A percentile compares a stretch with the other conserved stretches of the same genome.
Evolutionary conservation across 202 grass and related monocot species (phyloP).

Genomic region (Setaria italica): DNA sequence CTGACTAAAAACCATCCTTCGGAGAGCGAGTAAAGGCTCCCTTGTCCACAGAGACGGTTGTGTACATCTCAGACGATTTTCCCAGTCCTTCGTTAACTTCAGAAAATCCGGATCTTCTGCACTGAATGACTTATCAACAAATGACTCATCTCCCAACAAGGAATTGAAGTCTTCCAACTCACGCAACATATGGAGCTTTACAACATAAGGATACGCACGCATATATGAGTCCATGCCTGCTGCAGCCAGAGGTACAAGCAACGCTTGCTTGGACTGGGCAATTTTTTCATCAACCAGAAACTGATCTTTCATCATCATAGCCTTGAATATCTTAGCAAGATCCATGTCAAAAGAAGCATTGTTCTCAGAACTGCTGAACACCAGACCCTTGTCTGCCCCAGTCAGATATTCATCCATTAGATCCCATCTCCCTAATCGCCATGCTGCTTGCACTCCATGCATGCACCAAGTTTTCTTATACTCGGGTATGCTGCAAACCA

Average conservation of each 20-base stretch:
- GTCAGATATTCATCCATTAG: conserved; percentile 95
- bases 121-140: conserved; percentile 76
- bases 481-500: conserved; percentile 76
- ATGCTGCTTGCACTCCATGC: conserved; percentile 96
- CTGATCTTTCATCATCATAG: conserved; percentile 93
- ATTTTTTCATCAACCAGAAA: conserved; percentile 84
- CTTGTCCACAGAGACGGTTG: conserved; percentile 91
- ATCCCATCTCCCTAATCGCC: conserved; percentile 97
- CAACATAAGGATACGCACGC: conserved; percentile 97
- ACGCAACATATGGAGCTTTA: conserved; percentile 94
- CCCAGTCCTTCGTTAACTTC: conserved; percentile 86
- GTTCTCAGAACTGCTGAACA: conserved; percentile 65
- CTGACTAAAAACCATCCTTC: conserved; percentile 78
- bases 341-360: conserved; percentile 95
- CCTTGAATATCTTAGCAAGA: conserved; percentile 97
- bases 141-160: conserved; percentile 79
- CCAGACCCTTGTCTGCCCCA: conserved; percentile 62
- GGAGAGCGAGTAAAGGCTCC: conserved; percentile 95
- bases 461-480: conserved; percentile 95
- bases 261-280: conserved; percentile 79
- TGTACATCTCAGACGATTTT: conserved; percentile 91
- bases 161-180: conserved; percentile 89
- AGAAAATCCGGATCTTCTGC: conserved; percentile 71
- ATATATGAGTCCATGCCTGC: conserved; percentile 99
- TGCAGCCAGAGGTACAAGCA: conserved; percentile 91